Conservation (phyloP, 2,329 filamentous ascomycete species). For the Emergomyces africanus region DNA sequence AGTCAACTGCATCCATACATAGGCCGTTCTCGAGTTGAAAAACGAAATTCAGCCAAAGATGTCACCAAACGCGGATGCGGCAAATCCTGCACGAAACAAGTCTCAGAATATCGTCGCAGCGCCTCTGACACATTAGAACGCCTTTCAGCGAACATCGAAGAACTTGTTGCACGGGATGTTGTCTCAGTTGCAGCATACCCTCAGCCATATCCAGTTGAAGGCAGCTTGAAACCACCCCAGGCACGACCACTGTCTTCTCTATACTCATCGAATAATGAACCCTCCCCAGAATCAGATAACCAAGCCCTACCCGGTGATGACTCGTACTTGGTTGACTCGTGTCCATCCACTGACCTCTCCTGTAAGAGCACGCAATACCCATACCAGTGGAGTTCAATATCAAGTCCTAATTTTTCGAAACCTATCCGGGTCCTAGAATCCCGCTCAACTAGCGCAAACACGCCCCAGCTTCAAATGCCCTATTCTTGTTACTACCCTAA, state of each 20-base stretch:
- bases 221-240: neutral
- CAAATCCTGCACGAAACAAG: neutral
- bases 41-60: conserved; percentile 4
- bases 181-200: neutral
- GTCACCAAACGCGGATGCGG: conserved; percentile 2
- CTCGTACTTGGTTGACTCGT: neutral
- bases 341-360: neutral
- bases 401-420: conserved; percentile 9
- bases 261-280: neutral
- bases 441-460: neutral
- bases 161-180: neutral
- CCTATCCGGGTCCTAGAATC: neutral
- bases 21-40: conserved; percentile 6
- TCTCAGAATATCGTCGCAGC: neutral
- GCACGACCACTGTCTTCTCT: neutral
- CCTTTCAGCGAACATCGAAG: neutral
- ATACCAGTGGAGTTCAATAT: neutral
- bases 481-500: neutral
- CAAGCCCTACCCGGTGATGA: neutral
- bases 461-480: neutral
- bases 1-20: conserved; percentile 7
- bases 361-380: neutral
- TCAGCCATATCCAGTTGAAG: neutral
- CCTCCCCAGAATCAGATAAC: neutral
- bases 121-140: neutral